Base-by-base conservation (phyloP, 2,329 filamentous ascomycete genomes). In the Neophaeococcomyces aloes region DNA sequence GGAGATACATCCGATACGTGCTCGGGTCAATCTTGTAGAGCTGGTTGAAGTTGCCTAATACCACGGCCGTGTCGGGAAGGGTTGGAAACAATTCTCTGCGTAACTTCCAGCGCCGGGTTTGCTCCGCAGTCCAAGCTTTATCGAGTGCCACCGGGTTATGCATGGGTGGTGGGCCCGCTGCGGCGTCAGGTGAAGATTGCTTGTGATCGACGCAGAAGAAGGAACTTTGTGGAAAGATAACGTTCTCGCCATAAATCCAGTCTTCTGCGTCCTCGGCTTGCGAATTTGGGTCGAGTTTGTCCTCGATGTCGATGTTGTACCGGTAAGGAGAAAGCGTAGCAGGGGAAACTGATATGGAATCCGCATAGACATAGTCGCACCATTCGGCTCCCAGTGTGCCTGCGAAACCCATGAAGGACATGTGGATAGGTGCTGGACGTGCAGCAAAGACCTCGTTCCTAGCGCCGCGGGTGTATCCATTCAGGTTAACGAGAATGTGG, bases 331-430 rank as follows among this genome's bases (percentile, higher is more conserved):
- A 78, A 21, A 96, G 69, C 1, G 89, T 95, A 19, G 79, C 76
- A 0, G 73, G 74, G 1, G 91, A 91, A 42, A 98, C 81, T 0
- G 91, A 87, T 1, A 83, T 89, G 39, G 83, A 72, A 57, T 98
- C 91, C 3, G 91, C 88, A 19, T 96, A 75, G 13, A 98, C 79
- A 58, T 98, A 98, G 61, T 98, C 91, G 55, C 91, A 98, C 91
- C 91, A 98, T 60, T 98, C 91, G 2, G 91, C 91, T 4, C 91
- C 91, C 1, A 98, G 69, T 0, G 89, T 95, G 7, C 91, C 91
- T 0, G 91, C 91, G 60, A 98, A 98, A 0, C 91, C 91, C 91
- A 98, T 98, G 58, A 98, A 98, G 0, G 91, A 94, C 91, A 98
- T 98, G 53, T 98, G 91, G 33, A 98, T 86, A 0, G 91, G 91